Percentiles rank a stretch among this genome's conserved stretches.
Conservation (phyloP, 345 rosid genomes). For the Nasturtium officinale region DNA sequence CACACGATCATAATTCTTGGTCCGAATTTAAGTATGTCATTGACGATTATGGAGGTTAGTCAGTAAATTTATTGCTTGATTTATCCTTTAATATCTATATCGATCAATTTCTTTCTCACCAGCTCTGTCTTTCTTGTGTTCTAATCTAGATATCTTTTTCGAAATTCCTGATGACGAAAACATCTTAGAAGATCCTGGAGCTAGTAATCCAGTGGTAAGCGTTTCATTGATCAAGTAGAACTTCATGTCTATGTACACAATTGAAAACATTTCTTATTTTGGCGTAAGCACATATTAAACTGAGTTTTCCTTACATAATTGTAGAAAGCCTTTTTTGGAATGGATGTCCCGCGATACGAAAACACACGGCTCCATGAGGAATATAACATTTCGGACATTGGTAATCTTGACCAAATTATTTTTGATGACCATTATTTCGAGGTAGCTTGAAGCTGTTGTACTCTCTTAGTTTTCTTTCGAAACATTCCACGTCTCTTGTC, state of each 20-base stretch:
- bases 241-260: background rate
- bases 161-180: conserved; percentile 76
- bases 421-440: conserved; percentile 74
- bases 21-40: conserved; percentile 75
- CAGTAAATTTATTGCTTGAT: conserved; percentile 1
- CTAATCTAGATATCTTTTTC: conserved; percentile 72
- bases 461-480: conserved; percentile 23
- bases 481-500: conserved; percentile 30
- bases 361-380: conserved; percentile 55
- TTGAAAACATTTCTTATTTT: background rate
- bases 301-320: conserved; percentile 24
- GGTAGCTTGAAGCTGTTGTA: conserved; percentile 47
- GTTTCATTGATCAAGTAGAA: conserved; percentile 35
- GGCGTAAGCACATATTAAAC: conserved; percentile 2
- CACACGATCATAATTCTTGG: conserved; percentile 85
- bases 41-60: conserved; percentile 92
- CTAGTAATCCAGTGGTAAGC: conserved; percentile 93
- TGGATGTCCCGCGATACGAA: conserved; percentile 68
- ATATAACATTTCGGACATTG: conserved; percentile 53
- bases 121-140: background rate
- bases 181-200: conserved; percentile 82
- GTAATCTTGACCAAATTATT: conserved; percentile 49
- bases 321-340: conserved; percentile 85
- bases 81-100: background rate
- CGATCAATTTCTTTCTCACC: conserved; percentile 28